These are phyloP conservation scores for Alnus rubra DNA, from an alignment of 306 rosid species.

Conservation along the genomic window DNA sequence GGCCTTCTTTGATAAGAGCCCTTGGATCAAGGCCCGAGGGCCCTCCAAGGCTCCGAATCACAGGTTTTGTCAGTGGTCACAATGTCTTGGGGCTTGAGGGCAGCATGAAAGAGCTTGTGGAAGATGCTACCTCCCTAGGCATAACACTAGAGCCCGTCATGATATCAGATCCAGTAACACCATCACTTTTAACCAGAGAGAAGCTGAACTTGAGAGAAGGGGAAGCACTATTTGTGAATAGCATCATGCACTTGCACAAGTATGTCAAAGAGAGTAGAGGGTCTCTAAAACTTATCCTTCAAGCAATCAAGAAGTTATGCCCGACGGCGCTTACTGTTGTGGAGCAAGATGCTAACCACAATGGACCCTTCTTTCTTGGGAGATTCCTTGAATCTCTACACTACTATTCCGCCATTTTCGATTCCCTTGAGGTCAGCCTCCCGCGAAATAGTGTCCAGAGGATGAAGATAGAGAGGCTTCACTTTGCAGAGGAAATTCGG, in stretches of 20 bases:
- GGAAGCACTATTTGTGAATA: constrained; percentile 58
- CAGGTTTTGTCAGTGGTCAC: constrained; percentile 41
- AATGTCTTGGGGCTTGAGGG: constrained; percentile 34
- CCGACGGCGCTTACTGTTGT: constrained; percentile 56
- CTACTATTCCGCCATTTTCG: constrained; percentile 80
- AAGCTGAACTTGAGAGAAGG: constrained; percentile 65
- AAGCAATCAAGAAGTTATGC: constrained; percentile 60
- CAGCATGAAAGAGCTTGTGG: constrained; percentile 50
- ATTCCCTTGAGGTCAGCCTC: constrained; percentile 66
- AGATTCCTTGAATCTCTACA: constrained; percentile 74
- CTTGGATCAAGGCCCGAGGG: constrained; percentile 70
- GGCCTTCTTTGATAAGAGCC: constrained; percentile 73
- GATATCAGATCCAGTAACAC: constrained; percentile 46
- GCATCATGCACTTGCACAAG: constrained; percentile 61
- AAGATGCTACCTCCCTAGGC: constrained; percentile 60
- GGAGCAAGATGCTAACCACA: constrained; percentile 87
- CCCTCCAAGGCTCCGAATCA: constrained; percentile 58
- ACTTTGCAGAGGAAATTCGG: constrained; percentile 56
- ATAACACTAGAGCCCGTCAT: constrained; percentile 44
- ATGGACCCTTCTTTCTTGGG: constrained; percentile 81
- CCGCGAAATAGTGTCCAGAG: constrained; percentile 54
- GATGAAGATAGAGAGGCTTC: constrained; percentile 62
- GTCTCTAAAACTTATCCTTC: constrained; percentile 59
- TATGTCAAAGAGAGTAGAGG: constrained; percentile 73
- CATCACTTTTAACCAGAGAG: constrained; percentile 55